phyloP scores from a whole-genome alignment of 2,329 filamentous ascomycete species.

The Scedosporium minutisporum region DNA sequence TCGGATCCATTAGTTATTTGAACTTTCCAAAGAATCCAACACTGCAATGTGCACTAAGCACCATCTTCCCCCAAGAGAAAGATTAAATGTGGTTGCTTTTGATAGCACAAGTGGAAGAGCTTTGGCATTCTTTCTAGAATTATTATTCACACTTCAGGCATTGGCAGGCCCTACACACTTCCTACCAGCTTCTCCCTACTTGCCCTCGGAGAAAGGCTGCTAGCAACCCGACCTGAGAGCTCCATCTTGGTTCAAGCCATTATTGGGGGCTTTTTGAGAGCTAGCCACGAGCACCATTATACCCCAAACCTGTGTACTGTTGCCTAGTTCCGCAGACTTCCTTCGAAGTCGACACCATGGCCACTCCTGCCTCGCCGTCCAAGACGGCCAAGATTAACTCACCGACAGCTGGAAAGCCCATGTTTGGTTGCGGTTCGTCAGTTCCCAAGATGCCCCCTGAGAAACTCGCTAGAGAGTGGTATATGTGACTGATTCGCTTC shows the following conservation, averaged over 20 bases:
- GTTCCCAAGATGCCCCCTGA: neutral
- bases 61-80: too few species aligned
- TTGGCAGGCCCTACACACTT: too few species aligned
- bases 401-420: conserved; percentile 46
- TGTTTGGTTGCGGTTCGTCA: conserved; percentile 54
- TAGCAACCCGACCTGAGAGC: neutral
- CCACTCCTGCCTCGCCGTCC: conserved; percentile 38
- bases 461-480: neutral
- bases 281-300: neutral
- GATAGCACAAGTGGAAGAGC: too few species aligned
- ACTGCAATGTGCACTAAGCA: too few species aligned
- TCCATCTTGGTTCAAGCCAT: neutral
- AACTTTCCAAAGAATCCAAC: too few species aligned
- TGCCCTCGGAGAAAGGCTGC: too few species aligned
- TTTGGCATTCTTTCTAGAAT: too few species aligned
- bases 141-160: too few species aligned
- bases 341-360: conserved; percentile 25
- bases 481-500: neutral
- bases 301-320: neutral
- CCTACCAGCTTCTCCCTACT: too few species aligned
- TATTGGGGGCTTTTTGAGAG: neutral
- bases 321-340: neutral
- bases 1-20: too few species aligned
- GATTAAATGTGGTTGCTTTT: too few species aligned
- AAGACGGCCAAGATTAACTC: conserved; percentile 52